phyloP scores from a whole-genome alignment of 345 rosid genomes.

The Salix dunnii region DNA sequence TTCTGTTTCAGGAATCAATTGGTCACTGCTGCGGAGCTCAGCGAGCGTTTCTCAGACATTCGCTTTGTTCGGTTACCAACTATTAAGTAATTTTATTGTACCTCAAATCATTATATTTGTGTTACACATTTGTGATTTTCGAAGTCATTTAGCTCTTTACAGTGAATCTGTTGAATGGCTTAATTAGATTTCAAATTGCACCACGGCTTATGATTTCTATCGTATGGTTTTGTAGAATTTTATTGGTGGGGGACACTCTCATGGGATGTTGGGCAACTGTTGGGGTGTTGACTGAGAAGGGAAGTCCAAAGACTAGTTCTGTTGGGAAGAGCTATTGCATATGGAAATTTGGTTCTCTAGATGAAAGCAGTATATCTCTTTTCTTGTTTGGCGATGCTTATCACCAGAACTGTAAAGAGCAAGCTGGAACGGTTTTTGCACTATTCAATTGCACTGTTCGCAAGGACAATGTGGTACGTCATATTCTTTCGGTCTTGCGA shows the following conservation, averaged over 20 bases:
- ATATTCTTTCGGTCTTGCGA: neutral
- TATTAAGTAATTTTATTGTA: constrained; percentile 47
- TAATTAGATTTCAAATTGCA: neutral
- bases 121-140: neutral
- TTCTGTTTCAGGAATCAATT: constrained; percentile 51
- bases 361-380: constrained; percentile 56
- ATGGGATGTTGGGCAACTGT: constrained; percentile 89
- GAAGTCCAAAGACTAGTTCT: constrained; percentile 67
- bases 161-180: neutral
- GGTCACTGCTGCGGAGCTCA: constrained; percentile 54
- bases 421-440: constrained; percentile 72
- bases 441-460: constrained; percentile 67
- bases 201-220: constrained; percentile 2
- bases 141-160: neutral
- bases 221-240: constrained; percentile 50
- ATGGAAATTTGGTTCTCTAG: constrained; percentile 72
- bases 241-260: constrained; percentile 63
- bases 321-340: constrained; percentile 64
- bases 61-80: constrained; percentile 68
- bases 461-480: constrained; percentile 52
- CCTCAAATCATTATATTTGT: neutral
- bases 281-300: constrained; percentile 79
- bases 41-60: constrained; percentile 66
- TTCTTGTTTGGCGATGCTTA: constrained; percentile 92
- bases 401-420: constrained; percentile 47